Percentiles rank a stretch among this genome's conserved stretches.
These are phyloP conservation scores for Candida parachauliodes DNA, from an alignment of 805 yeast species.

Conservation along the genomic window DNA sequence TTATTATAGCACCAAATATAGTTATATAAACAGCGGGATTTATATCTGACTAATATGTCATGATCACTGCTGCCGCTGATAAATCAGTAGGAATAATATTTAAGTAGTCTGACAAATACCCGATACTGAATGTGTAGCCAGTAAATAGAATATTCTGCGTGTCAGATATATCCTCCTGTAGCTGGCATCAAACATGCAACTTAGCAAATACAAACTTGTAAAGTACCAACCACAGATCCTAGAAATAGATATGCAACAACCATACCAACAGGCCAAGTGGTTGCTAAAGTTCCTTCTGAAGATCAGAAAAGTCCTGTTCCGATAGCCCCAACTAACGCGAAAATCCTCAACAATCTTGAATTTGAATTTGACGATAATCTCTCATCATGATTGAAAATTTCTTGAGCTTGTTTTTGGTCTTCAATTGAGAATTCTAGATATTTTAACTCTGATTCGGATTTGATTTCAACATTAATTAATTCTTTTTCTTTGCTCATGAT, in stretches of 20 bases:
- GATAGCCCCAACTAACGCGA: slow-evolving; percentile 24
- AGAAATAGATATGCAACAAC: slow-evolving; percentile 46
- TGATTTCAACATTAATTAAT: background rate
- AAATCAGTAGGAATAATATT: slow-evolving; percentile 37
- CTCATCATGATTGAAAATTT: slow-evolving; percentile 13
- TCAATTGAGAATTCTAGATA: background rate
- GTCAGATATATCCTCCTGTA: slow-evolving; percentile 32
- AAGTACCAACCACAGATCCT: slow-evolving; percentile 39
- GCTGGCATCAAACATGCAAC: slow-evolving; percentile 34
- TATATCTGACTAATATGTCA: slow-evolving; percentile 40
- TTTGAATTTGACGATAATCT: slow-evolving; percentile 13
- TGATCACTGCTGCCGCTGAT: slow-evolving; percentile 43
- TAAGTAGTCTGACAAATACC: slow-evolving; percentile 40
- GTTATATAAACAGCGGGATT: slow-evolving; percentile 46
- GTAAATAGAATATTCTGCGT: slow-evolving; percentile 37
- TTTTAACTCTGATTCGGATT: background rate
- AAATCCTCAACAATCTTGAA: slow-evolving; percentile 18
- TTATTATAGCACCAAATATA: slow-evolving; percentile 33
- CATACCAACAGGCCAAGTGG: slow-evolving; percentile 43
- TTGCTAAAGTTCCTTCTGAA: slow-evolving; percentile 46
- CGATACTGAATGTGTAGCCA: slow-evolving; percentile 46
- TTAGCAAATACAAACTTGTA: slow-evolving; percentile 40
- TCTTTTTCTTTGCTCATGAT: too few relatives aligned
- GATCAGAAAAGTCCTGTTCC: slow-evolving; percentile 48
- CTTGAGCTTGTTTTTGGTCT: background rate